These are phyloP conservation scores for Corylus americana DNA, from an alignment of 306 rosid genomes.

Conservation along the genomic window DNA sequence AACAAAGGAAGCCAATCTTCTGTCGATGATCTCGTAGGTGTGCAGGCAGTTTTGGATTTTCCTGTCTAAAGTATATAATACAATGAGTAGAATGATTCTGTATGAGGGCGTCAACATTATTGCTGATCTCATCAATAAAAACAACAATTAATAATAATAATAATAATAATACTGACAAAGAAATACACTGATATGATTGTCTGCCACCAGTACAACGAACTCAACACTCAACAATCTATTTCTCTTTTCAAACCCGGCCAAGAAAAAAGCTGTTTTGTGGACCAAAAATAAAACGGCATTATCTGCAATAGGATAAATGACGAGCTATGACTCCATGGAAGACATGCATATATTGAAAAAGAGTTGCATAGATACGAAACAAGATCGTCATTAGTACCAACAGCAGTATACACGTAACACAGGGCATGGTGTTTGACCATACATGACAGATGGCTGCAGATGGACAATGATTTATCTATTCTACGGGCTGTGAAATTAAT, in stretches of 20 bases:
- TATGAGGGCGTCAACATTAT: too few species aligned
- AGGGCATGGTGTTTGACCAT: neutral
- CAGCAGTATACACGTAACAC: neutral
- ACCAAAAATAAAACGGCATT: too few species aligned
- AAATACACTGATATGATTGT: neutral
- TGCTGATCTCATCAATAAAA: neutral
- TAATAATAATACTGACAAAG: neutral
- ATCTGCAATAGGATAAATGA: neutral
- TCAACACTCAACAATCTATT: neutral
- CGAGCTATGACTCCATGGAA: neutral
- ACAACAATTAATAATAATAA: neutral
- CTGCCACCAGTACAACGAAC: neutral
- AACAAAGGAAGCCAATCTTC: neutral
- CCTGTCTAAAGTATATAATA: neutral
- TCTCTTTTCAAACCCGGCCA: neutral
- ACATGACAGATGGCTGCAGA: too few species aligned
- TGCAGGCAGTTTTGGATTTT: neutral
- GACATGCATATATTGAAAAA: neutral
- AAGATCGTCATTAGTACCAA: neutral
- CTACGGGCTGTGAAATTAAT: neutral
- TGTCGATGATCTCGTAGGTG: neutral
- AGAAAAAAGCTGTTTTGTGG: neutral
- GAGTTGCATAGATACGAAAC: neutral
- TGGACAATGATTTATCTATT: neutral
- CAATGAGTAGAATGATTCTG: neutral